Evolutionary conservation across 129 eudicot genomes (phyloP).

Genomic region (Helianthus tuberosus): DNA sequence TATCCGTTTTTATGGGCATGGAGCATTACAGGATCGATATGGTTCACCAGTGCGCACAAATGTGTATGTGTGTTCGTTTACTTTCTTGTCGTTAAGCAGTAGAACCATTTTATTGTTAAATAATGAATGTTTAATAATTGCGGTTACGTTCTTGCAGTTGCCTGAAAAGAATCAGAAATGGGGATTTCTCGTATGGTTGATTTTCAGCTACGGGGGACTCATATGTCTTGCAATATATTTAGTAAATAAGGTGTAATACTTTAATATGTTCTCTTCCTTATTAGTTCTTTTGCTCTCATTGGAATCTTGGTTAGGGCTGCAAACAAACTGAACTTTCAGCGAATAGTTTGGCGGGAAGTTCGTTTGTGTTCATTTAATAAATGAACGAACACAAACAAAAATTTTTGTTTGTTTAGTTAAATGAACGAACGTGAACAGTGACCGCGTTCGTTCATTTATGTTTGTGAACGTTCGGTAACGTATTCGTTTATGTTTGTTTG

Average conservation of each 20-base stretch:
- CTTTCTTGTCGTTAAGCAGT: slow-evolving; percentile 4
- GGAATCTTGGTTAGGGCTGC: too few relatives aligned
- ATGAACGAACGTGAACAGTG: too few relatives aligned
- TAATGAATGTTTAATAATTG: slow-evolving; percentile 13
- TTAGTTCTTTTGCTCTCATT: slow-evolving; percentile 7
- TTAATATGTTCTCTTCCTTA: background rate
- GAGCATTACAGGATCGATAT: slow-evolving; percentile 80
- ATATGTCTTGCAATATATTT: slow-evolving; percentile 69
- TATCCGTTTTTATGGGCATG: slow-evolving; percentile 94
- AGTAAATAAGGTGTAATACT: slow-evolving; percentile 69
- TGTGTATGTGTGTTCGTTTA: slow-evolving; percentile 61
- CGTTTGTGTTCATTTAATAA: too few relatives aligned
- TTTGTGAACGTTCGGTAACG: too few relatives aligned
- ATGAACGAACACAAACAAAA: too few relatives aligned
- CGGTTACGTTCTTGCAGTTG: slow-evolving; percentile 56
- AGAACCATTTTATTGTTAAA: background rate
- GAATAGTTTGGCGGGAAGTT: too few relatives aligned
- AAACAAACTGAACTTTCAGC: too few relatives aligned
- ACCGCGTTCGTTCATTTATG: too few relatives aligned
- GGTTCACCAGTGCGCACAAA: slow-evolving; percentile 72
- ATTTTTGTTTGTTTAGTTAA: too few relatives aligned
- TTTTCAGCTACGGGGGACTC: slow-evolving; percentile 96
- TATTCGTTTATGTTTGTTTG: too few relatives aligned
- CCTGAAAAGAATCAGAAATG: slow-evolving; percentile 97
- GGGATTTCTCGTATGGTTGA: slow-evolving; percentile 97